A percentile compares a stretch with the other conserved stretches of the same genome.
Evolutionary conservation across 805 yeast genomes (phyloP).

Genomic region (Naumovozyma baii): DNA sequence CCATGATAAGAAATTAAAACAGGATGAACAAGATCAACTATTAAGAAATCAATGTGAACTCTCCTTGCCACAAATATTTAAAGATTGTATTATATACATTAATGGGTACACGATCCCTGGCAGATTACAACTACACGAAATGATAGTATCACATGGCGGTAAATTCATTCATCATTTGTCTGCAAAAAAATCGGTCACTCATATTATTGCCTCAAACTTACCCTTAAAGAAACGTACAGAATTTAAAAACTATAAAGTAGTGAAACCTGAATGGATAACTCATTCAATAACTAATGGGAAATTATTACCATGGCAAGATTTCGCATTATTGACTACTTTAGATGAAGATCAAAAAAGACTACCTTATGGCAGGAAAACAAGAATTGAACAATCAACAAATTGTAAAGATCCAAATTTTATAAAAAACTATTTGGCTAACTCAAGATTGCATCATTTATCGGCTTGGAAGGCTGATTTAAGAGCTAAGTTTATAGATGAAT

Average conservation of each 20-base stretch:
- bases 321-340: slow-evolving; percentile 38
- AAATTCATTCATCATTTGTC: slow-evolving; percentile 55
- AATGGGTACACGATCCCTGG: slow-evolving; percentile 85
- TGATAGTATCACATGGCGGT: slow-evolving; percentile 76
- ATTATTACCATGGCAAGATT: slow-evolving; percentile 64
- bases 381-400: slow-evolving; percentile 30
- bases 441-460: slow-evolving; percentile 82
- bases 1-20: slow-evolving; percentile 18
- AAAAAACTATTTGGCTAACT: slow-evolving; percentile 59
- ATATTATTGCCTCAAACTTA: slow-evolving; percentile 67
- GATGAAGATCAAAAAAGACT: slow-evolving; percentile 42
- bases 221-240: slow-evolving; percentile 68
- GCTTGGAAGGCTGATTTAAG: slow-evolving; percentile 74
- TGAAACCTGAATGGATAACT: slow-evolving; percentile 71
- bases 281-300: slow-evolving; percentile 45
- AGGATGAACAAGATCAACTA: slow-evolving; percentile 16
- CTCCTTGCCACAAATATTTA: slow-evolving; percentile 39
- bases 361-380: not conserved
- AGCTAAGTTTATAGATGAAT: slow-evolving; percentile 44
- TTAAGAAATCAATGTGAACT: slow-evolving; percentile 11
- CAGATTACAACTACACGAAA: slow-evolving; percentile 56
- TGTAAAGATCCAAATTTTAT: slow-evolving; percentile 75
- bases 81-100: slow-evolving; percentile 60
- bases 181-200: slow-evolving; percentile 70
- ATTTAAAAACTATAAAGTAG: slow-evolving; percentile 62